phyloP scores from a whole-genome alignment of 164 flowering plant genomes.

The Vitis labrusca region DNA sequence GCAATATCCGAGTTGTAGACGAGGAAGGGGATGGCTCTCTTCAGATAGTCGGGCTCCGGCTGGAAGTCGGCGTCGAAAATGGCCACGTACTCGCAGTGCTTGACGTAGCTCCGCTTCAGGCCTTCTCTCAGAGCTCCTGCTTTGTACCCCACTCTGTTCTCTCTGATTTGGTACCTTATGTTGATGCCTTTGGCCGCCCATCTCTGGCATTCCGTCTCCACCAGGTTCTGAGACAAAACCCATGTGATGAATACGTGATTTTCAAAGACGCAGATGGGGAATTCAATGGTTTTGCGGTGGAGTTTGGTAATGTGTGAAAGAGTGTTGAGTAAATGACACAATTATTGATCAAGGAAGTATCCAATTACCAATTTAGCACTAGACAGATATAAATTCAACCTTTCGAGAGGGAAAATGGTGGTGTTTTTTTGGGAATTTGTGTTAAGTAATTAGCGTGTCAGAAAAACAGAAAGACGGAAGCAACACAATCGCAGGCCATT shows the following conservation, averaged over 20 bases:
- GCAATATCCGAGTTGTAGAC: conserved; percentile 68
- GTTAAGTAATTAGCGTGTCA: background rate
- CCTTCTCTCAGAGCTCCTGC: conserved; percentile 98
- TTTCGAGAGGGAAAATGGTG: no score
- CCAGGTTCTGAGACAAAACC: conserved; percentile 38
- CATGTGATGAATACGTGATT: no score
- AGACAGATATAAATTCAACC: no score
- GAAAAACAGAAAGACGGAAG: background rate
- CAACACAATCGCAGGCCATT: background rate
- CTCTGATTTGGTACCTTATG: conserved; percentile 84
- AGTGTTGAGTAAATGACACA: conserved; percentile 14
- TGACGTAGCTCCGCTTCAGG: conserved; percentile 72
- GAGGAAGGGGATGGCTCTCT: conserved; percentile 77
- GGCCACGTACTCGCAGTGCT: conserved; percentile 82
- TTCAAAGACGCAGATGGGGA: no score
- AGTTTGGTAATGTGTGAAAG: no score
- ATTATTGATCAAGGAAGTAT: background rate
- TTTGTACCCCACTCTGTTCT: conserved; percentile 81
- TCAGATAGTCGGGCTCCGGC: conserved; percentile 86
- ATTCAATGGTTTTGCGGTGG: no score
- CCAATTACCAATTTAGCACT: no score
- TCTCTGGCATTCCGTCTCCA: conserved; percentile 74
- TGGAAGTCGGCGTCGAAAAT: conserved; percentile 96
- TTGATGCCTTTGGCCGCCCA: conserved; percentile 87
- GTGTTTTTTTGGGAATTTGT: no score